These are phyloP conservation scores for Toxicodendron radicans DNA, from an alignment of 345 rosid species.

Conservation along the genomic window DNA sequence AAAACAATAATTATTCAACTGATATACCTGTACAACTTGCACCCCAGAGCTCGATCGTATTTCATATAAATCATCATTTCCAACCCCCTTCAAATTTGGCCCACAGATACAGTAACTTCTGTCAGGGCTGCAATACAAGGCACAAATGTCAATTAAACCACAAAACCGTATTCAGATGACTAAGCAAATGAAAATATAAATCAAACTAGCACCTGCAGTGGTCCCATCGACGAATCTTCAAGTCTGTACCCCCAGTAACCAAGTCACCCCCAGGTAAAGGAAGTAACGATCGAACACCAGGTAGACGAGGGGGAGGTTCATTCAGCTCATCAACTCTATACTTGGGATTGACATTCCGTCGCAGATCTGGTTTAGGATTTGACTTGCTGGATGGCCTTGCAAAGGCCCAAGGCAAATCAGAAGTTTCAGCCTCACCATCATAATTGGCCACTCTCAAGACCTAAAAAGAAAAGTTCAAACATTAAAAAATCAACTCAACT, in stretches of 20 bases:
- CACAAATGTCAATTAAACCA: conserved; percentile 20
- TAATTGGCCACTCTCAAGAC: conserved; percentile 71
- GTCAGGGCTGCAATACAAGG: conserved; percentile 64
- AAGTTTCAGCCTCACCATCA: conserved; percentile 65
- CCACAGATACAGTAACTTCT: conserved; percentile 86
- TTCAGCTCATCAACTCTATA: conserved; percentile 90
- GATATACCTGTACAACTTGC: conserved; percentile 84
- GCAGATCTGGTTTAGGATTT: conserved; percentile 51
- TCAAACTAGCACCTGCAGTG: conserved; percentile 59
- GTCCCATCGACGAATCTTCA: conserved; percentile 94
- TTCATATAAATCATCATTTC: conserved; percentile 67
- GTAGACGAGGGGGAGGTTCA: conserved; percentile 82
- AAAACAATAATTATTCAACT: neutral
- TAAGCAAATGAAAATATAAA: neutral
- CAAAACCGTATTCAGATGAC: conserved; percentile 16
- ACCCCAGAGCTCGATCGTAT: conserved; percentile 61
- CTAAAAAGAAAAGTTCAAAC: conserved; percentile 37
- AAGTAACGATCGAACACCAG: conserved; percentile 82
- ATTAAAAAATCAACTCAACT: neutral
- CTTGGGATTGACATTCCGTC: conserved; percentile 69
- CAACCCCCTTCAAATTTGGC: conserved; percentile 69
- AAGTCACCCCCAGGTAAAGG: conserved; percentile 96
- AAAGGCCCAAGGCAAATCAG: conserved; percentile 80
- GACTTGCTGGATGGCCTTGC: conserved; percentile 57
- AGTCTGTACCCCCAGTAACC: conserved; percentile 92